A percentile compares a stretch with the other conserved stretches of the same genome.
Evolutionary conservation across 2,329 filamentous ascomycete genomes (phyloP).

Genomic region (Penicillium freii): DNA sequence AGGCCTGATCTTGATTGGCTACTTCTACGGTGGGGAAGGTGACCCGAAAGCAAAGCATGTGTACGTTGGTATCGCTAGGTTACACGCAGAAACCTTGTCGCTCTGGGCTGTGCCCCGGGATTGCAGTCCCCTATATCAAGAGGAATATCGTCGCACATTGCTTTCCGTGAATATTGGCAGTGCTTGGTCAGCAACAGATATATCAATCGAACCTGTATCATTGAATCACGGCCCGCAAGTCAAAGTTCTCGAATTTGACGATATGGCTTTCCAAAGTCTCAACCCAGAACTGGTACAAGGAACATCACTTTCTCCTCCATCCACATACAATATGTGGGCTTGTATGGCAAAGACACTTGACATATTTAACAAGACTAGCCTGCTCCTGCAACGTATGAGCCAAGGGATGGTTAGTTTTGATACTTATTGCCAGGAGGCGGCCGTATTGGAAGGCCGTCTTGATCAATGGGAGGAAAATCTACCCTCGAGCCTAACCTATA

Average conservation of each 20-base stretch:
- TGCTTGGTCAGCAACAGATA: too few species aligned
- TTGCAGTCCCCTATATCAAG: slow-evolving; percentile 4
- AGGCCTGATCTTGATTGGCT: slow-evolving; percentile 17
- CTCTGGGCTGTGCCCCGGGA: not conserved
- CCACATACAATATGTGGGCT: slow-evolving; percentile 12
- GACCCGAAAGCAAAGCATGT: slow-evolving; percentile 20
- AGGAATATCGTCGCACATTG: slow-evolving; percentile 22
- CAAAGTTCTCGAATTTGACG: too few species aligned
- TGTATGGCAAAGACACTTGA: slow-evolving; percentile 20
- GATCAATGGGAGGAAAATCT: slow-evolving; percentile 17
- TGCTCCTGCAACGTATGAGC: slow-evolving; percentile 16
- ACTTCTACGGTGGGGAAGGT: slow-evolving; percentile 22
- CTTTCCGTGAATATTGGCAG: slow-evolving; percentile 17
- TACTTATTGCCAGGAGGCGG: slow-evolving; percentile 16
- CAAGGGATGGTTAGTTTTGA: slow-evolving; percentile 14
- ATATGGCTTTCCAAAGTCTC: too few species aligned
- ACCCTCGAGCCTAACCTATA: slow-evolving; percentile 15
- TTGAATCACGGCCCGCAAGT: too few species aligned
- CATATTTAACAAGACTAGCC: slow-evolving; percentile 20
- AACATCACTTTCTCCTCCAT: too few species aligned
- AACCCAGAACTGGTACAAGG: too few species aligned
- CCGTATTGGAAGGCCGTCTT: slow-evolving; percentile 10
- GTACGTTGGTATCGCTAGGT: slow-evolving; percentile 21
- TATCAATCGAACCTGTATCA: too few species aligned
- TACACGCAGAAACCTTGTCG: slow-evolving; percentile 21